Conservation (phyloP, 2,329 filamentous ascomycete genomes). For the Phyllosticta citriasiana region DNA sequence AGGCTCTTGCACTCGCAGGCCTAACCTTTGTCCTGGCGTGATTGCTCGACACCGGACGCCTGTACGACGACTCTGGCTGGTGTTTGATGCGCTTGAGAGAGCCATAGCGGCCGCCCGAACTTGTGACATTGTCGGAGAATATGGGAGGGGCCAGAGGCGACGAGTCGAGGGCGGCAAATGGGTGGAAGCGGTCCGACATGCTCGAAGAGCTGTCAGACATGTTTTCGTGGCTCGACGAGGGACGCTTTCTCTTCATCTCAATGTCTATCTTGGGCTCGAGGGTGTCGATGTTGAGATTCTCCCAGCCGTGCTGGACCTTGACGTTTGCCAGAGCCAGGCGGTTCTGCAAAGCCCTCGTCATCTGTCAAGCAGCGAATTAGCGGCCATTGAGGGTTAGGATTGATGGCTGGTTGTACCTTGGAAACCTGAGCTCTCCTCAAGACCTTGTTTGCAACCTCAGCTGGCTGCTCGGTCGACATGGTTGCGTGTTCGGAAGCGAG, state of each 20-base stretch:
- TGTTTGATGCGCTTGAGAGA: slow-evolving; percentile 28
- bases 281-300: slow-evolving; percentile 74
- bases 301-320: slow-evolving; percentile 93
- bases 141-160: slow-evolving; percentile 74
- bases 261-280: slow-evolving; percentile 79
- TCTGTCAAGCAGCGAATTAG: slow-evolving; percentile 45
- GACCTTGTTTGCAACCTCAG: slow-evolving; percentile 33
- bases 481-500: slow-evolving; percentile 2
- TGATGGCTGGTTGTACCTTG: slow-evolving; percentile 23
- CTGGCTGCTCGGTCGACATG: slow-evolving; percentile 20
- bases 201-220: slow-evolving; percentile 82
- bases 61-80: slow-evolving; percentile 22
- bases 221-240: slow-evolving; percentile 57
- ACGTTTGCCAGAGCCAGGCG: slow-evolving; percentile 91
- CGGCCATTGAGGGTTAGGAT: slow-evolving; percentile 3
- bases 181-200: slow-evolving; percentile 69
- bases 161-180: slow-evolving; percentile 61
- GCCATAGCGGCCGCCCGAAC: slow-evolving; percentile 50
- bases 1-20: slow-evolving; percentile 46
- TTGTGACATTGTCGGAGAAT: slow-evolving; percentile 73
- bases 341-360: slow-evolving; percentile 86
- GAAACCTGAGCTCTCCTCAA: slow-evolving; percentile 34
- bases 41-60: slow-evolving; percentile 34
- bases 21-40: slow-evolving; percentile 60
- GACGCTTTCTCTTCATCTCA: slow-evolving; percentile 63